Evolutionary conservation across 2,329 filamentous ascomycete species (phyloP), one percentile per base, ranked within the genome.

Genomic region (Paecilomyces formosus): DNA sequence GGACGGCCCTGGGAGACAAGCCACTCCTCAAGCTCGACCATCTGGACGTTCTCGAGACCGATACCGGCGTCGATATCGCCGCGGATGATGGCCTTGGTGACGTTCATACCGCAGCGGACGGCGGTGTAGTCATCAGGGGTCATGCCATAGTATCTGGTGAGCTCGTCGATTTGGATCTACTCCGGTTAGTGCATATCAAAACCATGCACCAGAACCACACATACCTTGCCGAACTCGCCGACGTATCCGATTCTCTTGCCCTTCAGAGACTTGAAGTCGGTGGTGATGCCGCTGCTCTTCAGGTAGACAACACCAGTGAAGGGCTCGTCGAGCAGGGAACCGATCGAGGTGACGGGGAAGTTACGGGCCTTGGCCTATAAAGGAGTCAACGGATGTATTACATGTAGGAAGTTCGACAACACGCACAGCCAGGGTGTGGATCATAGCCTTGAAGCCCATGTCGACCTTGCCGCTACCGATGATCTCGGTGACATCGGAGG

Each of bases 381-480:
- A 18, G n/a, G 39, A 18, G 55, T 68, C 49, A 63, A 57, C 39
- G 57, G 39, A 12, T 7, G 31, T 4, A 11, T 26, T n/a, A 11
- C 9, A 22, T 12, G 6, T 3, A 1, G 8, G 2, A 6, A 12
- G 39, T 30, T 9, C 18, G n/a, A 1, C 9, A 31, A 8, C 12
- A 72, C 79, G 62, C 74, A 87, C 85, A 58, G 88, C 88, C 60
- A 92, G 82, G 8, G 88, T 91, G 69, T 92, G 88, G 65, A 92
- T 92, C 88, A 92, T 91, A 63, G 88, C 88, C 74, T 91, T 92
- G 82, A 89, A 90, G 52, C 88, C 88, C 68, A 91, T 83, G 69
- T 91, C 88, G 55, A 90, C 85, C 70, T 90, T 90, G 61, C 85
- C 86, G 57, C 82, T 86, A 60, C 88, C 88, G 64, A 92, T 89